Evolutionary conservation across 257 asterid species (phyloP).

Genomic region (Fraxinus cuspidata): DNA sequence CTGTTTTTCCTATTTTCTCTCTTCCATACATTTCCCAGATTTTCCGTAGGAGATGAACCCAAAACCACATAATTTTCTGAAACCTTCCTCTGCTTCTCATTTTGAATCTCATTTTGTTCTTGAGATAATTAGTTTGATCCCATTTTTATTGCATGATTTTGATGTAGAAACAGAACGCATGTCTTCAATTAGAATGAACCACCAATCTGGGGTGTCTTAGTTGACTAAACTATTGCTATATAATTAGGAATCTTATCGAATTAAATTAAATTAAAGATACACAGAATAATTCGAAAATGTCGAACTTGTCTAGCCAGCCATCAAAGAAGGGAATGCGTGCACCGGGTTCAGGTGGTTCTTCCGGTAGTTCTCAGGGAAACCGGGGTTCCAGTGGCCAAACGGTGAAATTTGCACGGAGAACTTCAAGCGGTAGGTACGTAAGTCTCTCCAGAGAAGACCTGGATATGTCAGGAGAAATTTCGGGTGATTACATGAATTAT

Average conservation of each 20-base stretch:
- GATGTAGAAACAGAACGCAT: neutral
- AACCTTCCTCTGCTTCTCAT: neutral
- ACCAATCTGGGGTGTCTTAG: neutral
- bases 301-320: slow-evolving; percentile 51
- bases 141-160: neutral
- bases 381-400: slow-evolving; percentile 49
- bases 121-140: neutral
- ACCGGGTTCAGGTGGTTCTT: slow-evolving; percentile 26
- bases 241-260: neutral
- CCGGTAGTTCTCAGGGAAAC: slow-evolving; percentile 34
- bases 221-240: neutral
- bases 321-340: slow-evolving; percentile 49
- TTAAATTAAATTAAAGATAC: slow-evolving; percentile 1
- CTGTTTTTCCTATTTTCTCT: slow-evolving; percentile 26
- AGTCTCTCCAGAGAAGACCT: slow-evolving; percentile 74
- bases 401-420: slow-evolving; percentile 76
- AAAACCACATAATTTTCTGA: slow-evolving; percentile 24
- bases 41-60: slow-evolving; percentile 19
- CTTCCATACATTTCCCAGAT: slow-evolving; percentile 8
- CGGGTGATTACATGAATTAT: slow-evolving; percentile 69
- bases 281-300: slow-evolving; percentile 29
- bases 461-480: slow-evolving; percentile 69
- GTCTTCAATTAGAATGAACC: neutral
- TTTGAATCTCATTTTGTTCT: neutral
- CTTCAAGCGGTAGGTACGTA: slow-evolving; percentile 80